A percentile compares a stretch with the other conserved stretches of the same genome.
Evolutionary conservation across 768 basidiomycete genomes (phyloP).

Genomic region (Tulasnella sp.): DNA sequence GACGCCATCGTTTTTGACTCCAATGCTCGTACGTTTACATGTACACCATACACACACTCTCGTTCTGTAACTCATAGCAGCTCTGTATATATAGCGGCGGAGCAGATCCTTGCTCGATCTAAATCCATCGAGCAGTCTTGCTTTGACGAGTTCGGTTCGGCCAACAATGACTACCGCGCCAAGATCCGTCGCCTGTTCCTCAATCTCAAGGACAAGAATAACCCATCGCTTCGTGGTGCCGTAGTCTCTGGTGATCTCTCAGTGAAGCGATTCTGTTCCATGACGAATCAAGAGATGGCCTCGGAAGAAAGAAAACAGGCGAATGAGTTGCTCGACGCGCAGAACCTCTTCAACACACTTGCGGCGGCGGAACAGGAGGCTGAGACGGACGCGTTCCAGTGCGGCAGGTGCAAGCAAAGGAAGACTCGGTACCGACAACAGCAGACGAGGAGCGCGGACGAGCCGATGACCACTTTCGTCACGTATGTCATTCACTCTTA

Average conservation of each 20-base stretch:
- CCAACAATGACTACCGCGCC: constrained; percentile 44
- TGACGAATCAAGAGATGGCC: constrained; percentile 91
- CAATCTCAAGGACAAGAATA: constrained; percentile 92
- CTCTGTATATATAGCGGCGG: constrained; percentile 40
- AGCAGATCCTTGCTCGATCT: constrained; percentile 56
- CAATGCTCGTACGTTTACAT: constrained; percentile 65
- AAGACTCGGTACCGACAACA: constrained; percentile 91
- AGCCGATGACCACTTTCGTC: constrained; percentile 69
- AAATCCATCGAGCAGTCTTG: constrained; percentile 63
- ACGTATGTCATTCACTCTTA: neutral
- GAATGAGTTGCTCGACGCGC: constrained; percentile 68
- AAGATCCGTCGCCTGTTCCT: constrained; percentile 85
- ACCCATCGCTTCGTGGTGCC: constrained; percentile 73
- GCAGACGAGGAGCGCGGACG: constrained; percentile 95
- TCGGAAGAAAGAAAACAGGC: constrained; percentile 82
- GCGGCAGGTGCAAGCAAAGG: constrained; percentile 86
- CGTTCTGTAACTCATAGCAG: neutral
- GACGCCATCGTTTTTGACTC: constrained; percentile 84
- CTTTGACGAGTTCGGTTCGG: constrained; percentile 36
- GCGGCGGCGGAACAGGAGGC: constrained; percentile 84
- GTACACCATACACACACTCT: no score
- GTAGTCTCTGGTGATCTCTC: constrained; percentile 74
- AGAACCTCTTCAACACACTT: constrained; percentile 84
- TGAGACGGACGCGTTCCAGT: constrained; percentile 98
- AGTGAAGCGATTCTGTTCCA: constrained; percentile 58